These are phyloP conservation scores for Haematococcus sp. DNA, from an alignment of 139 green algal genomes.

Conservation along the genomic window DNA sequence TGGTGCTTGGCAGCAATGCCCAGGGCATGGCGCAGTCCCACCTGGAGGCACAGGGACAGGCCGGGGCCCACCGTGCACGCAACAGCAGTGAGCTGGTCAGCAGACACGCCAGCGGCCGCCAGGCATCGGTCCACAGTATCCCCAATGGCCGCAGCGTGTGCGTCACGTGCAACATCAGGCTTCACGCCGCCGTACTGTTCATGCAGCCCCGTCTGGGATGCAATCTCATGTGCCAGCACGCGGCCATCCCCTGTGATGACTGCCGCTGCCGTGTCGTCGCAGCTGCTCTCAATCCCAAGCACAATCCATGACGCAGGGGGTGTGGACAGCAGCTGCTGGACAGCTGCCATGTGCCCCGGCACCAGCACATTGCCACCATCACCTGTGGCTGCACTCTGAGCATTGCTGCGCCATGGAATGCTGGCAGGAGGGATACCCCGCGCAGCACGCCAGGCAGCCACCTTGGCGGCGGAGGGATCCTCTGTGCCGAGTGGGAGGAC, in stretches of 20 bases:
- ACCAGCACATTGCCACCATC: too few relatives aligned
- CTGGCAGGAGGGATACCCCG: too few relatives aligned
- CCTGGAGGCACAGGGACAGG: constrained; percentile 82
- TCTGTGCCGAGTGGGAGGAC: too few relatives aligned
- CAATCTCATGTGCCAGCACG: constrained; percentile 66
- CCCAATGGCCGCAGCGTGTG: constrained; percentile 75
- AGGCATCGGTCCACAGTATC: constrained; percentile 66
- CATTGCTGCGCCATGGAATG: too few relatives aligned
- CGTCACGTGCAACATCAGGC: constrained; percentile 78
- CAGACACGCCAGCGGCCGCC: constrained; percentile 32
- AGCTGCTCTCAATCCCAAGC: constrained; percentile 88
- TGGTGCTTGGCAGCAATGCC: constrained; percentile 52
- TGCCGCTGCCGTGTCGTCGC: constrained; percentile 86
- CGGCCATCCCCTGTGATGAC: constrained; percentile 63
- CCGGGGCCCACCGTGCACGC: constrained; percentile 88
- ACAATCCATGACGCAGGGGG: constrained; percentile 42
- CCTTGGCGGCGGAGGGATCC: too few relatives aligned
- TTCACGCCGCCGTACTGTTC: constrained; percentile 83
- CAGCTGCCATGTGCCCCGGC: too few relatives aligned
- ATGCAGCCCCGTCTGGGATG: constrained; percentile 72
- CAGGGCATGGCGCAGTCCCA: constrained; percentile 35
- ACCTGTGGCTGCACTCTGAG: too few relatives aligned
- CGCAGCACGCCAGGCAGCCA: too few relatives aligned
- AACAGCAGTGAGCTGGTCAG: constrained; percentile 62
- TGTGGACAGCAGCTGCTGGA: too few relatives aligned